phyloP scores from a whole-genome alignment of 257 asterid genomes.

The Solanum bukasovii region DNA sequence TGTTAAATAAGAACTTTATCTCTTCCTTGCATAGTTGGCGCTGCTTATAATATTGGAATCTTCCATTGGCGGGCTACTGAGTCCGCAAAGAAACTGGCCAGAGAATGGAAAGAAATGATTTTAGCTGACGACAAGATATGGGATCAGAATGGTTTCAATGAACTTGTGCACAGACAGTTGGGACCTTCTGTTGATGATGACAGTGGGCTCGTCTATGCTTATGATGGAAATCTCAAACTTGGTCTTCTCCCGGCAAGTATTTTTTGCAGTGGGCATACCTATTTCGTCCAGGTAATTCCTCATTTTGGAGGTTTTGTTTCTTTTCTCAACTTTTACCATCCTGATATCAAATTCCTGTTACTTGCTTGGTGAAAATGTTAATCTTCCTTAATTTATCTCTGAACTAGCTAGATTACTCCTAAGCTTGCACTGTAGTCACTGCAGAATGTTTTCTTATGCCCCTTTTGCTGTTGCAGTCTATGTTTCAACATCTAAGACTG shows the following conservation, averaged over 20 bases:
- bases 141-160: constrained; percentile 99
- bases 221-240: constrained; percentile 87
- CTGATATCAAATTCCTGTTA: neutral
- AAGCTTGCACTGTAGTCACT: neutral
- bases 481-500: constrained; percentile 75
- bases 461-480: constrained; percentile 41
- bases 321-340: neutral
- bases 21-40: constrained; percentile 47
- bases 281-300: constrained; percentile 77
- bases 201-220: constrained; percentile 94
- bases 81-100: constrained; percentile 71
- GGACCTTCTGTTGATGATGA: constrained; percentile 97
- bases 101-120: constrained; percentile 91
- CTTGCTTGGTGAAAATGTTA: neutral
- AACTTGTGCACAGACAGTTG: constrained; percentile 64
- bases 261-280: constrained; percentile 98
- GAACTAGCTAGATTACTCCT: neutral
- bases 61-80: constrained; percentile 97
- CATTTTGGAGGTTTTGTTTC: neutral
- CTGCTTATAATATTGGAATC: constrained; percentile 89
- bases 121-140: constrained; percentile 72
- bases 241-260: constrained; percentile 97
- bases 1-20: neutral
- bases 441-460: neutral
- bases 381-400: neutral